Percentiles rank a stretch among this genome's conserved stretches.
Evolutionary conservation across 306 rosid genomes (phyloP).

Genomic region (Prunus kanzakura): DNA sequence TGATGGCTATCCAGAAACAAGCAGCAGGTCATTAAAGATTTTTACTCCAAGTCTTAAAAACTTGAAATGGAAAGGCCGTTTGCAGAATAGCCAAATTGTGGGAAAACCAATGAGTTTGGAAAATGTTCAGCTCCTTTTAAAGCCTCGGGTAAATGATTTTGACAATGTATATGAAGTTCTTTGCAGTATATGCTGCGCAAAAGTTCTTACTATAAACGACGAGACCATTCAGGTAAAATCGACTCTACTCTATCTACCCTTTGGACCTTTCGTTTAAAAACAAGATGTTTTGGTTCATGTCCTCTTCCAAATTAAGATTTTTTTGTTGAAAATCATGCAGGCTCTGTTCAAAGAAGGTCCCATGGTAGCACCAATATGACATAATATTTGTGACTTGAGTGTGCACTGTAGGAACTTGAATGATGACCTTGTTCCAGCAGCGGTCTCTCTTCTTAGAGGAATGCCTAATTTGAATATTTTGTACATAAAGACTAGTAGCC

Average conservation of each 20-base stretch:
- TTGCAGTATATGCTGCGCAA: background rate
- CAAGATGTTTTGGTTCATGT: background rate
- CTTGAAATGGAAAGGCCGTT: background rate
- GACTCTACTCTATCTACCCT: background rate
- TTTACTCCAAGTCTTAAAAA: background rate
- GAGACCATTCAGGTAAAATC: background rate
- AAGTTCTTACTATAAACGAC: background rate
- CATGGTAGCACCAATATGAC: no score
- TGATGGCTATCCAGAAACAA: background rate
- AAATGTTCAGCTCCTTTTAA: background rate
- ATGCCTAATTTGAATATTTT: conserved; percentile 2
- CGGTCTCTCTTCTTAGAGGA: background rate
- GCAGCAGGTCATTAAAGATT: background rate
- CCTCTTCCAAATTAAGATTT: no score
- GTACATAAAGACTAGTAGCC: background rate
- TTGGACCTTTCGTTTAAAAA: no score
- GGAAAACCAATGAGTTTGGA: background rate
- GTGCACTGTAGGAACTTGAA: background rate
- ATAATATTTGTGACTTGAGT: background rate
- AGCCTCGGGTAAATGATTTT: background rate
- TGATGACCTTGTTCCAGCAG: background rate
- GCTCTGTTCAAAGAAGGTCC: no score
- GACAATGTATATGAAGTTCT: background rate
- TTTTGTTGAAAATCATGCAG: background rate
- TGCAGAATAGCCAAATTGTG: background rate